Base-by-base conservation (phyloP, 208 protist species). In the Leishmania arabica region DNA sequence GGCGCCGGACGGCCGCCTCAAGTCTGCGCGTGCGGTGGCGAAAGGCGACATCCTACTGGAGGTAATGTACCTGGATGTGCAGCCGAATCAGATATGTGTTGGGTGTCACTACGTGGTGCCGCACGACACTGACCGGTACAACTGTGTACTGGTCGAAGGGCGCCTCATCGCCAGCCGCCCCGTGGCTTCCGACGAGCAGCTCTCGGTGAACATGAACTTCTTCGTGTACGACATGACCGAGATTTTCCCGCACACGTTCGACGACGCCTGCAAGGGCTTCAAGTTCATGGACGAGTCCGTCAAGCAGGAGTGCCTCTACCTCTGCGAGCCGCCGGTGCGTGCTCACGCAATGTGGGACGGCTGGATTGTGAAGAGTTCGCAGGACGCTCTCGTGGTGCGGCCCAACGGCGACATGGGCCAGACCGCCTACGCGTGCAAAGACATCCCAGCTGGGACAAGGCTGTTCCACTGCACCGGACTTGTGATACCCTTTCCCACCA, bases 161-260 rank as follows among this genome's bases (percentile, higher is more conserved):
- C 90, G 93, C 17, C 85, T 97, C 66, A 76, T 97, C 73, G 78
- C 91, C 31, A 81, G 64, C 69, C 79, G 78, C n/a, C 86, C 75
- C 54, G 54, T 97, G 31, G 82, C 83, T 17, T 65, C 78, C 13
- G 84, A 78, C 0, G 88, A 93, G 80, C 13, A 76, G 53, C 82
- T 97, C 24, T 88, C 84, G n/a, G 85, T 97, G 37, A 91, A 97
- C 84, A 93, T 97, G 91, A 94, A 95, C 84, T 93, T 91, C 73
- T 94, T 97, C 68, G 90, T 95, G 75, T 97, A 97, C 85, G 91
- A 95, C 80, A 95, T 95, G 91, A 85, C 86, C 40, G 75, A n/a
- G 31, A 82, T 94, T 49, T 95, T 97, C 79, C 93, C 92, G 40
- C 84, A 70, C 75, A 83, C 85, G 24, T 89, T 83, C 81, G 70